Conservation (phyloP, 352 stramenopile genomes). For the Pythium insidiosum region DNA sequence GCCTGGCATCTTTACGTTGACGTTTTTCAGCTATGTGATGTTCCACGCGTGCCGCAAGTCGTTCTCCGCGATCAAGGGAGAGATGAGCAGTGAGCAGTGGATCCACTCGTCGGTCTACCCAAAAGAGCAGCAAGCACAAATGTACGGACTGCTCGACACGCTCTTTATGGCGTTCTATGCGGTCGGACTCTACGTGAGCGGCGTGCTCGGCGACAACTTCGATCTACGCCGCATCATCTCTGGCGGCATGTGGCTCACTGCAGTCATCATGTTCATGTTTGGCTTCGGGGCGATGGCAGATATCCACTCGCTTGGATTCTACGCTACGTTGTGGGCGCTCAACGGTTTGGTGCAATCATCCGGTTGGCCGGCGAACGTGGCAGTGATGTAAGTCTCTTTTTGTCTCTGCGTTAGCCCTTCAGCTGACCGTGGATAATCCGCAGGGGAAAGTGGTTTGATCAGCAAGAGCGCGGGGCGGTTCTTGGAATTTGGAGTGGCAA, state of each 20-base stretch:
- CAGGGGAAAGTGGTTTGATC: conserved; percentile 93
- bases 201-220: conserved; percentile 59
- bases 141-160: conserved; percentile 76
- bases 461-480: conserved; percentile 69
- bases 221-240: conserved; percentile 65
- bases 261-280: conserved; percentile 46
- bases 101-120: conserved; percentile 56
- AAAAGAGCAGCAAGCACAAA: conserved; percentile 56
- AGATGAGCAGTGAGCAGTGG: conserved; percentile 75
- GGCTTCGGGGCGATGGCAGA: conserved; percentile 47
- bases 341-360: conserved; percentile 81
- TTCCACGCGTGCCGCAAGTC: conserved; percentile 74
- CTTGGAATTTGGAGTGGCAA: conserved; percentile 96
- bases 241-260: conserved; percentile 61
- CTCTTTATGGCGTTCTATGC: conserved; percentile 80
- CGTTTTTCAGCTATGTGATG: conserved; percentile 77
- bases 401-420: not conserved
- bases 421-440: conserved; percentile 16
- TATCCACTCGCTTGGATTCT: conserved; percentile 64
- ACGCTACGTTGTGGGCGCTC: conserved; percentile 56
- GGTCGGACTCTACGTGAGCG: conserved; percentile 62
- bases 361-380: conserved; percentile 67
- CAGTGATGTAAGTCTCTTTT: conserved; percentile 47
- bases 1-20: conserved; percentile 53
- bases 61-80: conserved; percentile 77